Evolutionary conservation across 2,329 filamentous ascomycete species (phyloP), one percentile per base, ranked within the genome.

Genomic region (Aspergillus terreus): DNA sequence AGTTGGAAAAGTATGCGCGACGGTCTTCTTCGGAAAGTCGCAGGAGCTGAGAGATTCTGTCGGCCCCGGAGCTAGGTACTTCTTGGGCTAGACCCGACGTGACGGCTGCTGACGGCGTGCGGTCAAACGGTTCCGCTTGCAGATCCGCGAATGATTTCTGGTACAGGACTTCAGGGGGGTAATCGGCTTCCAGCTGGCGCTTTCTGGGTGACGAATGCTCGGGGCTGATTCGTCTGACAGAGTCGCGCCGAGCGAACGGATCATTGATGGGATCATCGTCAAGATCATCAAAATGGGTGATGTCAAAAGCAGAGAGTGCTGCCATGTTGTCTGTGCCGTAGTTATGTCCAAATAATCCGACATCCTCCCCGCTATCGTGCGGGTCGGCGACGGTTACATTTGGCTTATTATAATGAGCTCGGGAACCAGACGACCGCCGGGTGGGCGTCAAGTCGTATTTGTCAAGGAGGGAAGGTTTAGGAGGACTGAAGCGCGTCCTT

Each of bases 91-190:
- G 51, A 47, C 52, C 55, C 5, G 60, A 58, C n/a, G 59, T 53
- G 11, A 63, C 59, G 14, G 61, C 53, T 10, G 63, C 60, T 10
- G 73, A 54, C 12, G 65, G 75, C 15, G 69, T 68, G 25, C 64
- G 66, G 46, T 81, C 76, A 57, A 82, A 82, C 4, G 72, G 65
- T 54, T 82, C 76, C 3, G 69, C 67, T 54, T 75, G 74, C 3
- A 82, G 71, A n/a, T 77, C 68, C 0, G 71, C 60, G 51, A 78
- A 81, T 1, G 66, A 65, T 67, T 79, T 80, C 12, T 67, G 63
- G 33, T 69, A 68, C 1, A 82, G 70, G 12, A 69, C 56, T 15
- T 74, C 65, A 2, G 62, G 63, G 2, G 77, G 72, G 54, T 82
- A 82, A 59, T 82, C 80, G 21, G 72, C 63, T 58, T 71, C 68